Conservation (phyloP, 2,329 filamentous ascomycete genomes). For the Pseudopyrenochaeta lycopersici region DNA sequence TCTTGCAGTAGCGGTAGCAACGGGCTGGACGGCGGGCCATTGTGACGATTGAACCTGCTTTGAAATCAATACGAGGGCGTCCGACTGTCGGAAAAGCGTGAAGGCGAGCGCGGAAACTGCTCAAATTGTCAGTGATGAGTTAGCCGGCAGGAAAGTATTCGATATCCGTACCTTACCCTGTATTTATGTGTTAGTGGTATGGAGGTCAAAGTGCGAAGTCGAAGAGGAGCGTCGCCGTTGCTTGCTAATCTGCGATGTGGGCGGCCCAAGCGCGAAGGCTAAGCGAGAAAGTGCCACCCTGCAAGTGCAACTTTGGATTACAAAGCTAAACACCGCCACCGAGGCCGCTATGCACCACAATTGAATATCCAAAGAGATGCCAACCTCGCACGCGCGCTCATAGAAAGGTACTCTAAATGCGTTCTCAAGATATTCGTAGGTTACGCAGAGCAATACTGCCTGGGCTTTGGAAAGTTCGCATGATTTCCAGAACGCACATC, state of each 20-base stretch:
- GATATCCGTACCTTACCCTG: constrained; percentile 40
- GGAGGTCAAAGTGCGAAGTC: constrained; percentile 25
- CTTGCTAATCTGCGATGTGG: constrained; percentile 28
- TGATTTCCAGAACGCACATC: too few species aligned
- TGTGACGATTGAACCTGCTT: constrained; percentile 70
- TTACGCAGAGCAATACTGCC: too few species aligned
- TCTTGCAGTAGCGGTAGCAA: constrained; percentile 99
- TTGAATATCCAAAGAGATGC: too few species aligned
- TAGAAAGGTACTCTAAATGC: too few species aligned
- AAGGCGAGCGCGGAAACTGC: constrained; percentile 15
- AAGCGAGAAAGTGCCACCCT: constrained; percentile 15
- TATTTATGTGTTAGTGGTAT: constrained; percentile 39
- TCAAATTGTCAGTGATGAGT: constrained; percentile 19
- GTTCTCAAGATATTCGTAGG: too few species aligned
- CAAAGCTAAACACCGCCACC: constrained; percentile 11
- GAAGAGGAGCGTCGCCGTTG: constrained; percentile 14
- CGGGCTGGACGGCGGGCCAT: constrained; percentile 99
- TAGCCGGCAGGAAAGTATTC: constrained; percentile 9
- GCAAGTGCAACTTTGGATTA: constrained; percentile 14
- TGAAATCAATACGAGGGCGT: constrained; percentile 57
- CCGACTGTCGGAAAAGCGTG: constrained; percentile 15
- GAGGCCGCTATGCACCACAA: background rate
- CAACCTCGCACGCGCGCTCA: too few species aligned
- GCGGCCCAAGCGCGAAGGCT: constrained; percentile 14
- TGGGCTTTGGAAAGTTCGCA: too few species aligned